phyloP scores from a whole-genome alignment of 345 rosid species.

The Sonneratia alba region DNA sequence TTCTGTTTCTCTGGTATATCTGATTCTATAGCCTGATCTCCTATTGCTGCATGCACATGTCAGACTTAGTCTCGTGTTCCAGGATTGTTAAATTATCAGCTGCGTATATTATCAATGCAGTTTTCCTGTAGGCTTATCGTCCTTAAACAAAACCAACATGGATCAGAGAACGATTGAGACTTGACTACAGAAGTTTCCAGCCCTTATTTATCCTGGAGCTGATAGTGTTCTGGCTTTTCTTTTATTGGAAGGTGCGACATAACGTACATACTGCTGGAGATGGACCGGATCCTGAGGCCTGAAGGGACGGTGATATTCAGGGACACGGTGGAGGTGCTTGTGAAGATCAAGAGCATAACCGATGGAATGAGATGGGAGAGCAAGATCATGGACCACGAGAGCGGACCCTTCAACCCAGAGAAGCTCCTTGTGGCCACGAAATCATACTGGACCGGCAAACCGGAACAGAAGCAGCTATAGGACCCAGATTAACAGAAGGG shows the following conservation, averaged over 20 bases:
- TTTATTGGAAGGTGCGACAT: slow-evolving; percentile 58
- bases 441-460: slow-evolving; percentile 78
- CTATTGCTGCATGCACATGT: too few species aligned
- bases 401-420: slow-evolving; percentile 91
- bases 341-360: slow-evolving; percentile 58
- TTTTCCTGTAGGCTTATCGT: too few species aligned
- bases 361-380: slow-evolving; percentile 87
- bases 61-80: not conserved
- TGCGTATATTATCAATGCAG: too few species aligned
- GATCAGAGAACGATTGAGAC: too few species aligned
- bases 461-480: slow-evolving; percentile 22
- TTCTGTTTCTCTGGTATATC: too few species aligned
- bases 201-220: not conserved
- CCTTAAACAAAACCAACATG: too few species aligned
- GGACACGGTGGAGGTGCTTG: slow-evolving; percentile 72
- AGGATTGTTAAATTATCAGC: too few species aligned
- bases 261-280: slow-evolving; percentile 74
- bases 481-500: slow-evolving; percentile 1
- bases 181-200: too few species aligned
- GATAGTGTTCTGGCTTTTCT: slow-evolving; percentile 11
- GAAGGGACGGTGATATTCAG: slow-evolving; percentile 90
- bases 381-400: slow-evolving; percentile 79
- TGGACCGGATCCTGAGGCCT: slow-evolving; percentile 90
- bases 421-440: slow-evolving; percentile 80
- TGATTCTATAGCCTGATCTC: too few species aligned